Base-by-base conservation (phyloP, 1,284 basidiomycete genomes). In the Cerrena zonata region DNA sequence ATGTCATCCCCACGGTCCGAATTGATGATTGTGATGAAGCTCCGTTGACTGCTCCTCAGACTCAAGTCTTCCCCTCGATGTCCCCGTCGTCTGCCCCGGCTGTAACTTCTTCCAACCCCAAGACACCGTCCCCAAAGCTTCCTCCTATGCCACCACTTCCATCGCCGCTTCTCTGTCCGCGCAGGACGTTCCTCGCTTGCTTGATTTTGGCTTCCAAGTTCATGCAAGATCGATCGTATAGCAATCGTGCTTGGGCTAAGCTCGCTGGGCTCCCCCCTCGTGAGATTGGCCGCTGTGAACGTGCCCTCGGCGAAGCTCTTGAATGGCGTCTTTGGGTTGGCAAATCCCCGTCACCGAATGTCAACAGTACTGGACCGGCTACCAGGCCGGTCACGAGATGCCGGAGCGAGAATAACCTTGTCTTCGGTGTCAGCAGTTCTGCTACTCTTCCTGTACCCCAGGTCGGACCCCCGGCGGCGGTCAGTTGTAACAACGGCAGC, bases 161-260 rank as follows among this genome's bases (percentile, higher is more conserved):
- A 0, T 89, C 86, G 0, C 90, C 90, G 0, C 76, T 94, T 21
- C 76, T 91, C 36, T 95, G 93, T 63, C 90, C 92, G 2, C 79
- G 92, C 18, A 80, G 92, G 38, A 84, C 91, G 1, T 95, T 96
- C 69, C 74, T 96, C 5, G 91, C 91, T 0, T 84, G 90, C 0
- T 73, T 96, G 34, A 91, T 96, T 55, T 75, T 92, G 41, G 92
- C 93, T 0, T 87, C 88, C 24, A 96, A 97, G 65, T 95, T 94
- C 66, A 81, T 89, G 52, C 91, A 94, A 70, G 94, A 97, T 63
- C 85, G 89, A 50, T 92, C 89, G 49, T 96, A 94, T 62, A 92
- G 89, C 13, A 95, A 96, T 65, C 80, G 84, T 19, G 92, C 93
- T 18, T 96, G 93, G 93, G 84, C 89, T 5, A 92, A 92, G 63